Base-by-base conservation (phyloP, 2,329 filamentous ascomycete genomes). In the Neonectria sp. region DNA sequence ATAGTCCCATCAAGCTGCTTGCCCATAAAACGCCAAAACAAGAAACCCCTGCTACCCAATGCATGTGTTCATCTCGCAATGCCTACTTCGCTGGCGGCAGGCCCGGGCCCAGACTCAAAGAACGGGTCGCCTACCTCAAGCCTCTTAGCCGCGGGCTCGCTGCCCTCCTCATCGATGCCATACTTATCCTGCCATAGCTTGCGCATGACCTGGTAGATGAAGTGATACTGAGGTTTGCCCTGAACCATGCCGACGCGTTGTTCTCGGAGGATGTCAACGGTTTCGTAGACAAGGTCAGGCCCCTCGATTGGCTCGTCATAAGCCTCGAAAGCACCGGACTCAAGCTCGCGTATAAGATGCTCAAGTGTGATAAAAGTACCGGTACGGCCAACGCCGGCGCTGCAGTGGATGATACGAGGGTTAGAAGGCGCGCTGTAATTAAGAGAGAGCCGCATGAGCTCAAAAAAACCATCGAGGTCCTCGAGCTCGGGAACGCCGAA, bases 331-430 rank as follows among this genome's bases (percentile, higher is more conserved):
- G 90, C 86, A 56, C 95, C 95, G 6, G 90, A 88, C 29, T 93
- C 90, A 11, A 98, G 86, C 80, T 98, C 94, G 40, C 91, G 88
- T 70, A 97, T 86, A 29, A 99, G 88, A 80, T 97, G 94, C 81
- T 98, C 96, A n/a, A 99, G 88, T 2, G 94, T 93, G 75, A 99
- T 97, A 78, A 98, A 99, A 0, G 96, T 98, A 37, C 96, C 96
- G 8, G 93, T 97, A 62, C 96, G 90, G 13, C 96, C 96, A 15
- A 99, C 95, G 45, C 96, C 96, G 8, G 96, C 96, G 77, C 94
- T 97, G 83, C 93, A 95, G 80, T 95, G 93, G 12, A 95, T 88
- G 66, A 98, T 91, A 62, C 95, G 91, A 5, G 95, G 93, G 75
- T 84, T 82, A 8, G 82, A 82, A 1, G 83, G 82, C 40, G 87